These are phyloP conservation scores for Pseudocercospora vitis DNA, from an alignment of 2,329 filamentous ascomycete species.

Conservation along the genomic window DNA sequence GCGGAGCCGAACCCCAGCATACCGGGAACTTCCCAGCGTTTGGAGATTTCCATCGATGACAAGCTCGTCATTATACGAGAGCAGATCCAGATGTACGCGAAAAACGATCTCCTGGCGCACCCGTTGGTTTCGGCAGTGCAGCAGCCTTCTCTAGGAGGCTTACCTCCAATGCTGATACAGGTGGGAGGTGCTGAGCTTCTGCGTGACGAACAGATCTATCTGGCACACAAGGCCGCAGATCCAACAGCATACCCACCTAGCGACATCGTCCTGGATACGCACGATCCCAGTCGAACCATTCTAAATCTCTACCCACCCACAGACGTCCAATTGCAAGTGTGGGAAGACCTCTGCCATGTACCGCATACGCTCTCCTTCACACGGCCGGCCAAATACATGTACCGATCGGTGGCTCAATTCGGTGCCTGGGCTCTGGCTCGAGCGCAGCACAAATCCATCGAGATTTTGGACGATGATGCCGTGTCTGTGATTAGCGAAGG, in stretches of 20 bases:
- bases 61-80: constrained; percentile 74
- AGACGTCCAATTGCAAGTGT: constrained; percentile 89
- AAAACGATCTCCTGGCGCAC: constrained; percentile 81
- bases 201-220: constrained; percentile 89
- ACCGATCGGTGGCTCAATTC: constrained; percentile 86
- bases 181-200: constrained; percentile 86
- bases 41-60: constrained; percentile 71
- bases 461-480: constrained; percentile 76
- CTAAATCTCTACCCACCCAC: constrained; percentile 75
- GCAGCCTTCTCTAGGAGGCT: constrained; percentile 82
- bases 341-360: constrained; percentile 94
- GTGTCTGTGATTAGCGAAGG: constrained; percentile 71
- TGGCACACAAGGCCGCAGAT: constrained; percentile 91
- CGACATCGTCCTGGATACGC: constrained; percentile 62
- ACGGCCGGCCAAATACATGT: constrained; percentile 95
- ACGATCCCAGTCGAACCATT: constrained; percentile 54
- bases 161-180: constrained; percentile 84
- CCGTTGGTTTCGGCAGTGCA: constrained; percentile 87
- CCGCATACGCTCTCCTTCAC: constrained; percentile 93
- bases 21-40: constrained; percentile 36
- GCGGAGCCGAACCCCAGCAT: constrained; percentile 23
- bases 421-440: constrained; percentile 85
- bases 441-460: constrained; percentile 76
- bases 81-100: constrained; percentile 85
- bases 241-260: constrained; percentile 73